Percentiles rank a stretch among this genome's conserved stretches.
Evolutionary conservation across 306 rosid genomes (phyloP).

Genomic region (Rosa rugosa): DNA sequence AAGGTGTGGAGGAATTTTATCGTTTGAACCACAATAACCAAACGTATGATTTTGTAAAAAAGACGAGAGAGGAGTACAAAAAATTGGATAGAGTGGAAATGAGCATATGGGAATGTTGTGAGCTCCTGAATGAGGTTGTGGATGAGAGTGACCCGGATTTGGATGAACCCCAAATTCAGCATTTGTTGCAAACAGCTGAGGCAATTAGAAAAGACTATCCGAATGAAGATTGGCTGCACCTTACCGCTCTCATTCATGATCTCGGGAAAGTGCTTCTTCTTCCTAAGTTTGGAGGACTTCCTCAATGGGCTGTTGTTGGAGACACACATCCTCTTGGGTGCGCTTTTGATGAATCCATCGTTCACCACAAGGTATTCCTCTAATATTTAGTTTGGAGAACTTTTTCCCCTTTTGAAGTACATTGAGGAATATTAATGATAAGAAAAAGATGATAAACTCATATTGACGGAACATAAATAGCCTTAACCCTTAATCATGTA

Average conservation of each 20-base stretch:
- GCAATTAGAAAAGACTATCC: conserved; percentile 8
- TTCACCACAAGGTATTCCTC: conserved; percentile 23
- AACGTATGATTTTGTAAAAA: conserved; percentile 32
- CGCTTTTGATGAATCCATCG: conserved; percentile 37
- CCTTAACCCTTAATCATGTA: background rate
- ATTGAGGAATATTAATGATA: no score
- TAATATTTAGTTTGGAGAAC: background rate
- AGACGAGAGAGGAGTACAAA: conserved; percentile 30
- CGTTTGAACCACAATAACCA: conserved; percentile 31
- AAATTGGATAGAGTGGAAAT: background rate
- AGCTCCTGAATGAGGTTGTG: conserved; percentile 2
- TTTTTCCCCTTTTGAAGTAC: background rate
- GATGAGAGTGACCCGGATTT: background rate
- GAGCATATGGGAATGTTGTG: conserved; percentile 2
- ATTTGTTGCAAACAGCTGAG: conserved; percentile 2
- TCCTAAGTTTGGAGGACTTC: conserved; percentile 7
- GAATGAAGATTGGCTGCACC: background rate
- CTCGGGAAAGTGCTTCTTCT: background rate
- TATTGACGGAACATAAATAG: no score
- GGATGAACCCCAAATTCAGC: conserved; percentile 6
- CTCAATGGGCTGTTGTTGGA: conserved; percentile 13
- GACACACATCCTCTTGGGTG: conserved; percentile 32
- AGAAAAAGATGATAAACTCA: no score
- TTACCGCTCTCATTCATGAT: conserved; percentile 16
- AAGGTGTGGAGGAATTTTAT: conserved; percentile 14